Percentiles rank a stretch among this genome's conserved stretches.
These are phyloP conservation scores for Sugiyamaella mastotermitis DNA, from an alignment of 805 yeast genomes.

Conservation along the genomic window DNA sequence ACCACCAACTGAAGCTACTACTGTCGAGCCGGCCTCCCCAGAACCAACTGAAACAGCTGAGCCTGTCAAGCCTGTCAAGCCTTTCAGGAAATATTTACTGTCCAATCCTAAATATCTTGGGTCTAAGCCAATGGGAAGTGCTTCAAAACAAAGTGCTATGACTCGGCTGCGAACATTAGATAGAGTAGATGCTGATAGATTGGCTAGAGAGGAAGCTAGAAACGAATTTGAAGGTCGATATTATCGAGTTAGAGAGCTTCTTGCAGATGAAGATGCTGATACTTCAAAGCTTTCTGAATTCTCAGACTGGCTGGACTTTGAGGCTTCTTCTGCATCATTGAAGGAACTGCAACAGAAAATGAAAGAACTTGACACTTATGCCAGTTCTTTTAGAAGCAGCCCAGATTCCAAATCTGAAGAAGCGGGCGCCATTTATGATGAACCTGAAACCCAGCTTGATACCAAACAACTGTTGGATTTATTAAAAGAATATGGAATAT, in stretches of 20 bases:
- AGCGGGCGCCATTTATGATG: no score
- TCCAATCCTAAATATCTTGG: conserved; percentile 28
- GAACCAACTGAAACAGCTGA: conserved; percentile 7
- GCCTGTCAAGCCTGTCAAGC: conserved; percentile 13
- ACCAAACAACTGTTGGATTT: no score
- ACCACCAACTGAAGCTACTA: conserved; percentile 5
- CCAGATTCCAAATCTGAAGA: neutral
- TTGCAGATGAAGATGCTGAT: conserved; percentile 37
- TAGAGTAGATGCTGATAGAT: conserved; percentile 48
- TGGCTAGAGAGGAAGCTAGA: conserved; percentile 48
- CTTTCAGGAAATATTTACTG: conserved; percentile 7
- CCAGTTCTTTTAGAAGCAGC: neutral
- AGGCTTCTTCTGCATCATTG: conserved; percentile 45
- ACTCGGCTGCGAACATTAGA: conserved; percentile 48
- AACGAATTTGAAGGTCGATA: conserved; percentile 70
- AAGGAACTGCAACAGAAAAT: conserved; percentile 12
- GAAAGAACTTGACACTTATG: conserved; percentile 7
- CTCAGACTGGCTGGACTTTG: conserved; percentile 77
- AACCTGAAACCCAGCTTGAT: no score
- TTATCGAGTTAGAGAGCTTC: conserved; percentile 56
- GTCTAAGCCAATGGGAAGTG: conserved; percentile 44
- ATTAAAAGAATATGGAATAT: no score
- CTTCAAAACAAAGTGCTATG: conserved; percentile 41
- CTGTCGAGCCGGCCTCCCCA: conserved; percentile 15
- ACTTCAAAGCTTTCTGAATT: conserved; percentile 34